A percentile compares a stretch with the other conserved stretches of the same genome.
These are phyloP conservation scores for Fusarium sp. DNA, from an alignment of 2,329 filamentous ascomycete genomes.

Conservation along the genomic window DNA sequence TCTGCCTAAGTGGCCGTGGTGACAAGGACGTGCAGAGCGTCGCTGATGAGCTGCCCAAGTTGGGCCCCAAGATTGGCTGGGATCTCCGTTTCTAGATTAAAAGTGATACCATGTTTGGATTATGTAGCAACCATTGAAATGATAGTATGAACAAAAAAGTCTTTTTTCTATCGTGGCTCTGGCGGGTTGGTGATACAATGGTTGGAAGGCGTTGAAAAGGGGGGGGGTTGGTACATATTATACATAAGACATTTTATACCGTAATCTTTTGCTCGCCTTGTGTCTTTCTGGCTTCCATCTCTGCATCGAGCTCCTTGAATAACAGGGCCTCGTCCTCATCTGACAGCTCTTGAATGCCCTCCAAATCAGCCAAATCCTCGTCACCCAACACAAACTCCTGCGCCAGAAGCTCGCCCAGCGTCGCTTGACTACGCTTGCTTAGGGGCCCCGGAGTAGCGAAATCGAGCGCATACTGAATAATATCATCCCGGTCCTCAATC, in stretches of 20 bases:
- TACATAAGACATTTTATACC: conserved; percentile 40
- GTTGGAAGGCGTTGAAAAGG: conserved; percentile 39
- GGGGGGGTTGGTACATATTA: conserved; percentile 44
- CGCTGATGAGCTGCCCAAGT: conserved; percentile 87
- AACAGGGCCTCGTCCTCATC: conserved; percentile 50
- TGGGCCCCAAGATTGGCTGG: conserved; percentile 89
- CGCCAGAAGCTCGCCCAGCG: conserved; percentile 51
- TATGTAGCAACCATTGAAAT: conserved; percentile 19
- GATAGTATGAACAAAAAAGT: conserved; percentile 28
- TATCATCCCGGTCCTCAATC: conserved; percentile 49
- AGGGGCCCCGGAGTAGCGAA: conserved; percentile 54
- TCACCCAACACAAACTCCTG: conserved; percentile 61
- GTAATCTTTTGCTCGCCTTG: conserved; percentile 25
- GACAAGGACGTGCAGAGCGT: conserved; percentile 99
- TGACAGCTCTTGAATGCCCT: conserved; percentile 52
- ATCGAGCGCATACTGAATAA: conserved; percentile 55
- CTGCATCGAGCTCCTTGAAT: conserved; percentile 47
- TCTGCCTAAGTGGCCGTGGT: conserved; percentile 91
- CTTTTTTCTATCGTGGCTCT: conserved; percentile 25
- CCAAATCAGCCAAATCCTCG: conserved; percentile 50
- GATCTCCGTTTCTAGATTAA: conserved; percentile 64
- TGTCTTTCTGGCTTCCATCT: conserved; percentile 25
- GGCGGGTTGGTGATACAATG: conserved; percentile 37
- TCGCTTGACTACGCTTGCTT: conserved; percentile 48
- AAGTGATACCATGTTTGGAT: conserved; percentile 34